These are phyloP conservation scores for Rhodotorula diobovata DNA, from an alignment of 768 basidiomycete genomes.

Conservation along the genomic window DNA sequence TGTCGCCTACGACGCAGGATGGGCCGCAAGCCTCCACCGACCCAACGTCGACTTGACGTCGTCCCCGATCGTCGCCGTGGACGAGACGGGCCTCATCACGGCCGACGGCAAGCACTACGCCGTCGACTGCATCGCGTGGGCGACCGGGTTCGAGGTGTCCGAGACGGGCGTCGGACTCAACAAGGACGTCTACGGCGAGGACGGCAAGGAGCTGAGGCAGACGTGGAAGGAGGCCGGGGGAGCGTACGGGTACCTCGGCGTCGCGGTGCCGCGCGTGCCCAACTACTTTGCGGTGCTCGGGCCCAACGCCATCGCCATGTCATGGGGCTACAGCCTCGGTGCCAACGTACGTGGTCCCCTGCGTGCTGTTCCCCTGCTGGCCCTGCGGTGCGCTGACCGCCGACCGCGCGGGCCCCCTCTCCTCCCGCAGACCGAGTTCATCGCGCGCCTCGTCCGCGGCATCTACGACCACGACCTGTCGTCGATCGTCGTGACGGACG, in stretches of 20 bases:
- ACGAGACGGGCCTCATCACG: constrained; percentile 21
- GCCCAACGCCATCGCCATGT: constrained; percentile 35
- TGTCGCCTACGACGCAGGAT: constrained; percentile 60
- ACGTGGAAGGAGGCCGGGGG: constrained; percentile 25
- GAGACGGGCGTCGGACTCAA: constrained; percentile 38
- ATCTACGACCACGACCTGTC: constrained; percentile 21
- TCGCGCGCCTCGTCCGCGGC: constrained; percentile 27
- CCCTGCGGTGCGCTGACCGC: no score
- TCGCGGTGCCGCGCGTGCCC: constrained; percentile 20
- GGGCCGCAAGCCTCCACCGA: constrained; percentile 55
- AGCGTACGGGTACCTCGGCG: constrained; percentile 26
- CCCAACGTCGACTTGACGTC: constrained; percentile 55
- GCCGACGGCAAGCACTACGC: constrained; percentile 20
- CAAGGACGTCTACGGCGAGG: constrained; percentile 27
- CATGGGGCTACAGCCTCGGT: constrained; percentile 27
- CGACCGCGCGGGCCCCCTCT: no score
- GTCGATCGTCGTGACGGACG: constrained; percentile 24
- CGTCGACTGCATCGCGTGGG: constrained; percentile 33
- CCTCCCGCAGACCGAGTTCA: background rate
- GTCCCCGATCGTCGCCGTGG: constrained; percentile 23
- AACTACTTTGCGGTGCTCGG: constrained; percentile 36
- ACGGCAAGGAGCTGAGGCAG: constrained; percentile 23
- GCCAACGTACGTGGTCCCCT: constrained; percentile 7
- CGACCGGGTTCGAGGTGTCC: constrained; percentile 36
- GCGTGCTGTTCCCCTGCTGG: background rate